Conservation (phyloP, 345 rosid genomes). For the Salix caprea region DNA sequence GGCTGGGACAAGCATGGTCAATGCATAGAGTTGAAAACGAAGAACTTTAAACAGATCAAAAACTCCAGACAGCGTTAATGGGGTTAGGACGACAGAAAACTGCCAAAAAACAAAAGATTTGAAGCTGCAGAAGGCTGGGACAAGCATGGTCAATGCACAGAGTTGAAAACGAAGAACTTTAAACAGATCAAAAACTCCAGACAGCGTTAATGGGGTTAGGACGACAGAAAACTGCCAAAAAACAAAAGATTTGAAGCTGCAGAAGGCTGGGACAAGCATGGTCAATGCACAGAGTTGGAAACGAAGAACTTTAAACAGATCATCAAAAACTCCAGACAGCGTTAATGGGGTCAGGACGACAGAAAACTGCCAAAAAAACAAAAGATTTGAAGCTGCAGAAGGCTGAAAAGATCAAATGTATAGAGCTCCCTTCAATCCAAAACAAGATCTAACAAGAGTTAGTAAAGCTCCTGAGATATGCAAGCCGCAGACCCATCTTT, state of each 20-base stretch:
- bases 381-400: background rate
- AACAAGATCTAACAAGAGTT: conserved; percentile 44
- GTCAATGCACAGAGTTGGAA: too few species aligned
- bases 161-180: too few species aligned
- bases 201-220: too few species aligned
- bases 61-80: background rate
- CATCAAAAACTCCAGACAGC: background rate
- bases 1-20: background rate
- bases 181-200: too few species aligned
- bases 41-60: background rate
- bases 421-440: conserved; percentile 99
- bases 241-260: too few species aligned
- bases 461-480: conserved; percentile 83
- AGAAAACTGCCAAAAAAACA: background rate
- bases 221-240: too few species aligned
- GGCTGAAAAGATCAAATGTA: conserved; percentile 4
- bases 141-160: too few species aligned
- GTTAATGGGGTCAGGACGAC: background rate
- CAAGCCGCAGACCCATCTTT: conserved; percentile 72
- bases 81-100: background rate
- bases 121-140: too few species aligned
- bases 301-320: too few species aligned
- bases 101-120: background rate
- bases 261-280: too few species aligned
- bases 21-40: background rate